Evolutionary conservation across 163 green algal genomes (phyloP).

Genomic region (Trebouxia gelatinosa): DNA sequence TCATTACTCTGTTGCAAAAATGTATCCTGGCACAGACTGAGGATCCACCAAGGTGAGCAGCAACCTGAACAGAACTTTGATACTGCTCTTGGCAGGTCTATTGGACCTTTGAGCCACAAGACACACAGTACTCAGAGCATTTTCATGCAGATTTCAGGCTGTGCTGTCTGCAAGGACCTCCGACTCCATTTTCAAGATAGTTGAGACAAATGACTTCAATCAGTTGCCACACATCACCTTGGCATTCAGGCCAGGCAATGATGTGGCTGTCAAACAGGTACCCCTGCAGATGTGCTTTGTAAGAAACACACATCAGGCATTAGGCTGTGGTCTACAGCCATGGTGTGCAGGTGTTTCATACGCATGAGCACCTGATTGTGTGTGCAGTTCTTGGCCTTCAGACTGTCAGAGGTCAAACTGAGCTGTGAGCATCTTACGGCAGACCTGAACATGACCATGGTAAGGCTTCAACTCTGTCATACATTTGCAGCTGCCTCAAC

Average conservation of each 20-base stretch:
- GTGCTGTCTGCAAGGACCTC: constrained; percentile 52
- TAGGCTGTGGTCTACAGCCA: background rate
- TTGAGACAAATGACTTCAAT: constrained; percentile 99
- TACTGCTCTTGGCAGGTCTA: too few relatives aligned
- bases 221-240: constrained; percentile 89
- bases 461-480: background rate
- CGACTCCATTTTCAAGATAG: constrained; percentile 69
- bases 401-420: constrained; percentile 64
- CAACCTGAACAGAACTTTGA: too few relatives aligned
- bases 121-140: too few relatives aligned
- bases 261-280: constrained; percentile 82
- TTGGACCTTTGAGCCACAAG: too few relatives aligned
- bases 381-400: constrained; percentile 73
- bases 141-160: constrained; percentile 63
- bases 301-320: background rate
- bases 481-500: background rate
- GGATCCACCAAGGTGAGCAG: constrained; percentile 55
- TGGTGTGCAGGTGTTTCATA: too few relatives aligned
- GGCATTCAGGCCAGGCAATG: constrained; percentile 75
- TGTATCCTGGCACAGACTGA: constrained; percentile 57
- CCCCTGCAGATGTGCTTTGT: background rate
- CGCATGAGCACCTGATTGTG: too few relatives aligned
- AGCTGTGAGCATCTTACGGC: constrained; percentile 48
- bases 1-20: constrained; percentile 82
- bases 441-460: constrained; percentile 41